Percentiles rank a stretch among this genome's conserved stretches.
Evolutionary conservation across 805 yeast species (phyloP).

Genomic region (Pichia sporocuriosa): DNA sequence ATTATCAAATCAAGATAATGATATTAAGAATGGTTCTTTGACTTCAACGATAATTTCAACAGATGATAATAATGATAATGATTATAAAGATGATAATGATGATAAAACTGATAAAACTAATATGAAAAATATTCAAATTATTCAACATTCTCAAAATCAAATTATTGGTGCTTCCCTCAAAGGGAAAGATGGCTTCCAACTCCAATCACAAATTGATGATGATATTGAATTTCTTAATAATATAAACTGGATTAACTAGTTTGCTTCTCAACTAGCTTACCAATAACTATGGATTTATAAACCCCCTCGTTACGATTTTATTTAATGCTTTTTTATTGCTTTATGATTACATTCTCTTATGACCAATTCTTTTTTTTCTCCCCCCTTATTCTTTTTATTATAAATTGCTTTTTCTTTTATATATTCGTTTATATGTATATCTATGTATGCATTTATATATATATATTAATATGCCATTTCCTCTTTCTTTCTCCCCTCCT

Average conservation of each 20-base stretch:
- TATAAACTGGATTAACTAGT: conserved; percentile 1
- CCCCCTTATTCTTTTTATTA: background rate
- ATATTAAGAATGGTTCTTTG: background rate
- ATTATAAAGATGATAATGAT: background rate
- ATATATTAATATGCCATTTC: too few relatives aligned
- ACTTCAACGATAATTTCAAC: background rate
- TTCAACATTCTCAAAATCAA: background rate
- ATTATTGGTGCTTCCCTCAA: too few relatives aligned
- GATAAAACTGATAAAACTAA: background rate
- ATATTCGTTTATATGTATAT: too few relatives aligned
- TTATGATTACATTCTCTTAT: background rate
- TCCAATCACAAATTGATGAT: background rate
- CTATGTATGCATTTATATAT: too few relatives aligned
- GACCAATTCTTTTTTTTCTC: background rate
- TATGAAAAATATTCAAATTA: background rate
- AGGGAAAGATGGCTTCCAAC: background rate
- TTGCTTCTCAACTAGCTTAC: background rate
- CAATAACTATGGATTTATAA: background rate
- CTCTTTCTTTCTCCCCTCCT: background rate
- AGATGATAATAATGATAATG: background rate
- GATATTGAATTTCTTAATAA: conserved; percentile 3
- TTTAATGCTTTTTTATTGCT: background rate
- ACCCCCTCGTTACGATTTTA: background rate
- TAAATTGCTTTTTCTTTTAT: too few relatives aligned
- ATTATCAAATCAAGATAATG: background rate